Evolutionary conservation across 2,329 filamentous ascomycete genomes (phyloP).

Genomic region (Aspergillus sp.): DNA sequence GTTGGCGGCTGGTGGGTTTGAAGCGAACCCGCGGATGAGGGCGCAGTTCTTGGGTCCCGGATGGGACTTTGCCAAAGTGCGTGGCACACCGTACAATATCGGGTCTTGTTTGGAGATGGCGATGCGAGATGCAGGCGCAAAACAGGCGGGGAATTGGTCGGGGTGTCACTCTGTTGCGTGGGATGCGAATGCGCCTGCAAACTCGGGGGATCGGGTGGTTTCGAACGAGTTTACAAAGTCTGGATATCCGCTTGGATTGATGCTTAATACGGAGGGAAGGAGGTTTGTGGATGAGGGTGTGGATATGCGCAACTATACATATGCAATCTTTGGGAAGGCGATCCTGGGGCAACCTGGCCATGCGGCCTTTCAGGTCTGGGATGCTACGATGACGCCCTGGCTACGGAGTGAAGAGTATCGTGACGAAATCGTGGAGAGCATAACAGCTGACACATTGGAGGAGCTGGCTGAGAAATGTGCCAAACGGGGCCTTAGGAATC

Average conservation of each 20-base stretch:
- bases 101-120: constrained; percentile 60
- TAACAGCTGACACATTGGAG: constrained; percentile 53
- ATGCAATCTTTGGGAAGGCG: constrained; percentile 63
- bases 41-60: constrained; percentile 56
- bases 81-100: constrained; percentile 65
- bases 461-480: constrained; percentile 55
- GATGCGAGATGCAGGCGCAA: constrained; percentile 52
- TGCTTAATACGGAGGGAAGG: constrained; percentile 59
- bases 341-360: constrained; percentile 61
- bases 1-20: constrained; percentile 60
- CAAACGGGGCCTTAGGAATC: constrained; percentile 48
- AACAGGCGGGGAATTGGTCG: constrained; percentile 59
- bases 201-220: constrained; percentile 56
- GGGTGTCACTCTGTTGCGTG: constrained; percentile 66
- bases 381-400: constrained; percentile 52
- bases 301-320: constrained; percentile 67
- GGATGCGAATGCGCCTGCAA: constrained; percentile 60
- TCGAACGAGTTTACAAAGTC: constrained; percentile 70
- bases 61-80: constrained; percentile 64
- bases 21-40: constrained; percentile 59
- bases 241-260: constrained; percentile 66
- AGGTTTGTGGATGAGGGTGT: constrained; percentile 67
- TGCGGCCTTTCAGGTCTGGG: constrained; percentile 66
- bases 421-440: constrained; percentile 55
- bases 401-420: constrained; percentile 63